Evolutionary conservation across 2,329 filamentous ascomycete genomes (phyloP), one percentile per base, ranked within the genome.

Genomic region (Neonectria neomacrospora): DNA sequence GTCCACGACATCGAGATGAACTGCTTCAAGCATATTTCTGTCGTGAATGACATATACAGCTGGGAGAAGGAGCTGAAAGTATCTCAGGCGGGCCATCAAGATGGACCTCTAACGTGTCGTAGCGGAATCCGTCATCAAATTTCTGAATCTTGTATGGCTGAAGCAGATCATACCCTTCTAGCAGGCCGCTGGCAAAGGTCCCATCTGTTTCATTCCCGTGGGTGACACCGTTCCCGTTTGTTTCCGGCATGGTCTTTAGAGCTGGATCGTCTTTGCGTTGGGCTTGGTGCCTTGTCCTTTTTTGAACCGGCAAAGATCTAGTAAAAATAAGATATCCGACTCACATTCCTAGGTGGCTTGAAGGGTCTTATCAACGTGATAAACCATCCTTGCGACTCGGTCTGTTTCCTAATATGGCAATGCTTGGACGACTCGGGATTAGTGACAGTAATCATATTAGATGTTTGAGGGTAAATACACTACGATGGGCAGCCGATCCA

Each of bases 31-130:
- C 80, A 81, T 47, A 69, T 81, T 45, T 77, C 78, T 2, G 66
- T 81, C 6, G 67, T 82, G 28, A 81, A 81, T 67, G 80, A 82
- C 61, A 80, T 81, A 61, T 78, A 68, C 57, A 77, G 73, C 63
- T 81, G 61, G 45, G 78, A 80, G n/a, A 82, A 82, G 66, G 80
- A 81, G 41, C 12, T 41, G 3, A n/a, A 28, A 20, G 55, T 45
- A 14, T 41, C 55, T 22, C 30, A 22, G 18, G 51, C 30, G 22
- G 55, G 55, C 28, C 55, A 58, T 34, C 22, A 51, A 37, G 55
- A 52, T 52, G 50, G 22, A 39, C 32, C 30, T 52, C 30, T 12
- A 52, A 14, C 12, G 50, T 52, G n/a, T 52, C 18, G 23, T 52
- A 52, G 8, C 50, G n/a, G 30, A 52, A 52, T 16, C 50, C 50